phyloP scores from a whole-genome alignment of 2,329 filamentous ascomycete genomes.

The Scytalidium lignicola region DNA sequence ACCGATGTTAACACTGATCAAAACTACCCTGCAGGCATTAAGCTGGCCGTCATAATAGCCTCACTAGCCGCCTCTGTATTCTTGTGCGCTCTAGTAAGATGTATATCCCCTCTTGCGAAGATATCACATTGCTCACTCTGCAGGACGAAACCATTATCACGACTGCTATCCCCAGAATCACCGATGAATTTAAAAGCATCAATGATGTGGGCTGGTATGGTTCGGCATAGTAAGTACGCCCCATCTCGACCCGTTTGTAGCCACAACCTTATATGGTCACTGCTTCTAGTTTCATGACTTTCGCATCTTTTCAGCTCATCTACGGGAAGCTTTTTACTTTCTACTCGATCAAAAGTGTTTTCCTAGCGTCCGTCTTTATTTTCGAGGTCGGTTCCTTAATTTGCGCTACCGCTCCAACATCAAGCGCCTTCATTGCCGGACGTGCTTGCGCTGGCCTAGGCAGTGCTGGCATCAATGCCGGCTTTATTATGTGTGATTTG shows the following conservation, averaged over 20 bases:
- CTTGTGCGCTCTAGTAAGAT: no score
- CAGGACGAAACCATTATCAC: conserved; percentile 46
- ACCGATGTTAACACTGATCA: no score
- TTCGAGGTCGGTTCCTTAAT: conserved; percentile 16
- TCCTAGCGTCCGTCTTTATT: conserved; percentile 7
- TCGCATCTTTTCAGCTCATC: conserved; percentile 21
- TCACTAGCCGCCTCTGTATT: no score
- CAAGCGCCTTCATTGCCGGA: conserved; percentile 20
- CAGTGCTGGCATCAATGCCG: conserved; percentile 24
- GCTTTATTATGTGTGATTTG: conserved; percentile 28
- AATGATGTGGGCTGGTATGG: conserved; percentile 27
- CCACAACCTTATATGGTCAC: no score
- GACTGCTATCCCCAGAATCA: conserved; percentile 40
- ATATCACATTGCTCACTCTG: no score
- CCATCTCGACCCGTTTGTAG: no score
- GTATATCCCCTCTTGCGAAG: no score
- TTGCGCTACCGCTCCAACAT: conserved; percentile 17
- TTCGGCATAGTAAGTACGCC: no score
- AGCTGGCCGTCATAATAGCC: no score
- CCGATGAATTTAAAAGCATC: conserved; percentile 2
- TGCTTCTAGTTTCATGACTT: conserved; percentile 35
- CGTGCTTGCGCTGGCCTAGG: conserved; percentile 23
- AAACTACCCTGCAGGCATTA: no score
- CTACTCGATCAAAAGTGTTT: conserved; percentile 11
- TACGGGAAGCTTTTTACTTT: conserved; percentile 16